A percentile compares a stretch with the other conserved stretches of the same genome.
Evolutionary conservation across 306 rosid species (phyloP).

Genomic region (Trifolium dubium): DNA sequence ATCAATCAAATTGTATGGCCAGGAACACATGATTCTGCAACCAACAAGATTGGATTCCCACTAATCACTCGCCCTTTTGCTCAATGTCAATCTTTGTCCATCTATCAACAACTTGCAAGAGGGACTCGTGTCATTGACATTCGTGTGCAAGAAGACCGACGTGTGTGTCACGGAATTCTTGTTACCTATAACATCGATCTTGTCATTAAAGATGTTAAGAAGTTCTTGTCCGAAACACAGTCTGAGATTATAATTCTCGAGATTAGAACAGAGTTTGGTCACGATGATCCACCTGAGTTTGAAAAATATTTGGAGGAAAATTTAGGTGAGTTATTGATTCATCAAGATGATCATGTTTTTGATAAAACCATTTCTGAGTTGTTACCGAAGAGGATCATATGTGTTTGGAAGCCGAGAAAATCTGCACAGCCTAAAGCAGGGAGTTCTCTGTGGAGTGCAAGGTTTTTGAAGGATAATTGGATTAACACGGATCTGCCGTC

Average conservation of each 20-base stretch:
- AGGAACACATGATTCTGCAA: constrained; percentile 90
- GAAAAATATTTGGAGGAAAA: constrained; percentile 69
- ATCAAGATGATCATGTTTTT: constrained; percentile 68
- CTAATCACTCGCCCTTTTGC: constrained; percentile 85
- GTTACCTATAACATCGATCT: constrained; percentile 64
- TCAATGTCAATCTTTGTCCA: constrained; percentile 79
- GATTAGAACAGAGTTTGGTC: constrained; percentile 81
- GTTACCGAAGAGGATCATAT: constrained; percentile 71
- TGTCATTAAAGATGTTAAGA: constrained; percentile 64
- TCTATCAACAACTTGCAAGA: constrained; percentile 65
- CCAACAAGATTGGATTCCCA: constrained; percentile 77
- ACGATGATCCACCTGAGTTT: constrained; percentile 77
- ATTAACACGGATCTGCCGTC: constrained; percentile 85
- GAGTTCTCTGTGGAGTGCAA: constrained; percentile 67
- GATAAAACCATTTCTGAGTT: constrained; percentile 63
- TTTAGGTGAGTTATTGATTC: constrained; percentile 69
- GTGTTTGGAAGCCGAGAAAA: constrained; percentile 89
- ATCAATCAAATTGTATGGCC: constrained; percentile 83
- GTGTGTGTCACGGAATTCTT: constrained; percentile 82
- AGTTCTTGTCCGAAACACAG: constrained; percentile 63
- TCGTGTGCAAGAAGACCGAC: constrained; percentile 68
- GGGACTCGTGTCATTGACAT: constrained; percentile 74
- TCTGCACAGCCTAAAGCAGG: constrained; percentile 67
- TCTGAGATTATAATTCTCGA: constrained; percentile 78
- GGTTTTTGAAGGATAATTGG: constrained; percentile 80